Evolutionary conservation across 371 early-diverging fungal genomes (phyloP), one percentile per base, ranked within the genome.

Genomic region (Rhizomucor miehei): DNA sequence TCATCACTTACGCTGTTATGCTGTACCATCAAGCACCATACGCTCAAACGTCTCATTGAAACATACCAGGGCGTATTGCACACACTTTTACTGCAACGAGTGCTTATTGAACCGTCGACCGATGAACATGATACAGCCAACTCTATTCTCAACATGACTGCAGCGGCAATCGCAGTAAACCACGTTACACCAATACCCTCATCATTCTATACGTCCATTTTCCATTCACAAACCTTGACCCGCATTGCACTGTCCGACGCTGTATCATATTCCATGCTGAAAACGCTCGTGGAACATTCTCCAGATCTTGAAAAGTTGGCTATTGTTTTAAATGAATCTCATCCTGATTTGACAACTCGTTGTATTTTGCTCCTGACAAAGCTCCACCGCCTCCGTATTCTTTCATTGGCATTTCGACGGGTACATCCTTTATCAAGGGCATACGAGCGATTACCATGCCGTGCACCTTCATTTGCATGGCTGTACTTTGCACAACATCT

Each of bases 211-310:
- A 48, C 49, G 35, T 48, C 43, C 6, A 34, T 70, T 5, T 39
- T 57, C 5, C 35, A 37, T 0, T 21, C 45, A 37, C 59, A 56
- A 11, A 37, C 59, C 29, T 50, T 76, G 5, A 67, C 70, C 0
- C 60, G 67, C 5, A 44, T 77, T 5, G 74, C 74, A 1, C 34
- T 77, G 3, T 68, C 66, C 1, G 70, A 74, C 36, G 58, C 75
- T n/a, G 23, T 76, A 0, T 54, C 59, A n/a, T 58, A 41, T n/a
- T 9, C 52, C 13, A 39, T 66, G 6, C 40, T 71, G 6, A 41
- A 62, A 16, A 41, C 38, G 1, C 57, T 77, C 20, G 60, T 59
- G 3, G 36, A 46, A n/a, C 54, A 49, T 23, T 67, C 78, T 9
- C 68, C 72, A 6, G 14, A 51, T 4, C 43, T 77, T 11, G 57